These are phyloP conservation scores for Ustilago cynodontis DNA, from an alignment of 1,284 basidiomycete genomes.

Conservation along the genomic window DNA sequence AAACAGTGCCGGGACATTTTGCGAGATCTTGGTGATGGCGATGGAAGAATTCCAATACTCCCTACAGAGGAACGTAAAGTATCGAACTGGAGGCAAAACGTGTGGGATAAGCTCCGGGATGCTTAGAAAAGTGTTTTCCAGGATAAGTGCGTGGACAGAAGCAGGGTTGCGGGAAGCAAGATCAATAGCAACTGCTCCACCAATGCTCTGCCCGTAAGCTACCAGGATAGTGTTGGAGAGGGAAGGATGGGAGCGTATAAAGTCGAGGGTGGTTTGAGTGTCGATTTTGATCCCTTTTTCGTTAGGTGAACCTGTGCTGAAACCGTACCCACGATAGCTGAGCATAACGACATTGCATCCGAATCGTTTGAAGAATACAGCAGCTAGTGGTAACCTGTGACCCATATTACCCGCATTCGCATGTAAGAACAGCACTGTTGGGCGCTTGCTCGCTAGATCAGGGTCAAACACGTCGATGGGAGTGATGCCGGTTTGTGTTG, in stretches of 20 bases:
- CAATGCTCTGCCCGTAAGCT: constrained; percentile 93
- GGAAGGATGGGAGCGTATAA: constrained; percentile 78
- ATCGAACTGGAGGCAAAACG: constrained; percentile 82
- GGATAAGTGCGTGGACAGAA: constrained; percentile 79
- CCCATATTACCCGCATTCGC: constrained; percentile 71
- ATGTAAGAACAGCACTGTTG: constrained; percentile 66
- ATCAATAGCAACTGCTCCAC: constrained; percentile 93
- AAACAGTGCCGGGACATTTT: constrained; percentile 84
- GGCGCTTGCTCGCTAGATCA: constrained; percentile 40
- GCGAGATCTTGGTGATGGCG: constrained; percentile 79
- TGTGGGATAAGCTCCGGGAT: constrained; percentile 74
- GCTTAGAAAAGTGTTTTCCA: constrained; percentile 79
- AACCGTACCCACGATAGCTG: constrained; percentile 90
- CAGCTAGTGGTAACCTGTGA: constrained; percentile 89
- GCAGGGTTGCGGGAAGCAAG: constrained; percentile 83
- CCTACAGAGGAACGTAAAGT: constrained; percentile 82
- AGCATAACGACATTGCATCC: constrained; percentile 89
- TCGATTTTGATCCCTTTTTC: constrained; percentile 84
- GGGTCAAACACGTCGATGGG: constrained; percentile 27
- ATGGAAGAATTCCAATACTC: constrained; percentile 89
- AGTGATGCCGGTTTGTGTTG: constrained; percentile 28
- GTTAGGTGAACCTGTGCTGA: constrained; percentile 83
- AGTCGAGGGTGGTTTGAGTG: constrained; percentile 80
- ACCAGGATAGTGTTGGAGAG: constrained; percentile 74
- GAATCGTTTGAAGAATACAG: constrained; percentile 84